Evolutionary conservation across 805 yeast species (phyloP).

Genomic region (Nakazawaea holstii): DNA sequence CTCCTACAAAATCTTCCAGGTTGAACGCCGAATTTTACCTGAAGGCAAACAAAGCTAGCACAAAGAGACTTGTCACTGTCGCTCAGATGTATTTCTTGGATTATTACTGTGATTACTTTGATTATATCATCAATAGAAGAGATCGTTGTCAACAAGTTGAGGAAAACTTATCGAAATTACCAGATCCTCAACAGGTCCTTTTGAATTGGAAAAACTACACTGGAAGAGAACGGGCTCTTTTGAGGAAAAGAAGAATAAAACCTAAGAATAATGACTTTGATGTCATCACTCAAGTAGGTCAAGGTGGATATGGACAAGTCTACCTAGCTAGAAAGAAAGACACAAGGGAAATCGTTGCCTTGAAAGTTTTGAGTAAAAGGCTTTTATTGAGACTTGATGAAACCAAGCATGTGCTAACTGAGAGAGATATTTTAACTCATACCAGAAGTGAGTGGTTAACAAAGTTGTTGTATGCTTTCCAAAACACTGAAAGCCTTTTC

Average conservation of each 20-base stretch:
- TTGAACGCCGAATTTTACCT: slow-evolving; percentile 40
- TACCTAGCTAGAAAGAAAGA: slow-evolving; percentile 91
- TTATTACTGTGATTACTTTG: slow-evolving; percentile 93
- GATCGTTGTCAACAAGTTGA: slow-evolving; percentile 74
- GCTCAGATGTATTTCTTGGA: slow-evolving; percentile 92
- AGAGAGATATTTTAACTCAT: slow-evolving; percentile 94
- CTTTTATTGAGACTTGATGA: slow-evolving; percentile 84
- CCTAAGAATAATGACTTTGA: slow-evolving; percentile 95
- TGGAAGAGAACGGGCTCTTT: slow-evolving; percentile 76
- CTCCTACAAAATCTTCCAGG: slow-evolving; percentile 18
- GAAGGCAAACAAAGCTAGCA: slow-evolving; percentile 66
- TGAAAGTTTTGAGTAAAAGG: slow-evolving; percentile 85
- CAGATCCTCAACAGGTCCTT: slow-evolving; percentile 34
- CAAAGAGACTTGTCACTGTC: slow-evolving; percentile 82
- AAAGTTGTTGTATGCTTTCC: slow-evolving; percentile 89
- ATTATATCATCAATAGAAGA: slow-evolving; percentile 82
- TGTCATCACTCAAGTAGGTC: slow-evolving; percentile 97
- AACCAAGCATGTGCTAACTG: slow-evolving; percentile 92
- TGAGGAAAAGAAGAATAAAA: slow-evolving; percentile 84
- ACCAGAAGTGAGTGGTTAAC: slow-evolving; percentile 96
- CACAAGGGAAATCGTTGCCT: slow-evolving; percentile 91
- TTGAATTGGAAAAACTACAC: slow-evolving; percentile 64
- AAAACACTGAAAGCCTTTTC: slow-evolving; percentile 83
- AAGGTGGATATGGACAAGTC: slow-evolving; percentile 99
- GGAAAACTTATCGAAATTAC: slow-evolving; percentile 34